Conservation (phyloP, 108 stramenopile species). For the Conticribra guillardii region DNA sequence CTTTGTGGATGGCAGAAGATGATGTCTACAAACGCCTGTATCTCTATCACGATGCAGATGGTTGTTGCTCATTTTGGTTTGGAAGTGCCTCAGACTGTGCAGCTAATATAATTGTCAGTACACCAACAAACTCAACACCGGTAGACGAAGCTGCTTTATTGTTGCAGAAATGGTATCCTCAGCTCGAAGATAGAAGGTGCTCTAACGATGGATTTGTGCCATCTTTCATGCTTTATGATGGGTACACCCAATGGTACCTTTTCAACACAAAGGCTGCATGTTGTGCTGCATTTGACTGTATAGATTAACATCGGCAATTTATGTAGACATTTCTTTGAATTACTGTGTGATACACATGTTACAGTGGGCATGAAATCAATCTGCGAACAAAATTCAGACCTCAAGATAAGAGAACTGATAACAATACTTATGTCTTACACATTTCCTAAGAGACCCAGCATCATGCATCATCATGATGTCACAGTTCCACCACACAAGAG, state of each 20-base stretch:
- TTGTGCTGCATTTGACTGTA: slow-evolving; percentile 23
- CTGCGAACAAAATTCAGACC: no score
- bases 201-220: slow-evolving; percentile 22
- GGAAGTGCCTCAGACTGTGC: slow-evolving; percentile 16
- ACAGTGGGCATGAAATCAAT: no score
- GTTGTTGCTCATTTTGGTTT: slow-evolving; percentile 3
- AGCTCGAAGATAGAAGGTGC: slow-evolving; percentile 12
- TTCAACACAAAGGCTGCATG: slow-evolving; percentile 25
- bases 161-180: slow-evolving; percentile 31
- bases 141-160: not conserved
- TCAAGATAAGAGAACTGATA: no score
- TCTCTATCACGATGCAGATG: not conserved
- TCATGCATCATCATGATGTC: no score
- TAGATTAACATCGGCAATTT: no score
- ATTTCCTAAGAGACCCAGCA: no score
- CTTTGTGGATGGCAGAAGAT: not conserved
- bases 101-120: slow-evolving; percentile 25
- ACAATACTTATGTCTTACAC: no score
- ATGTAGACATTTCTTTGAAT: no score
- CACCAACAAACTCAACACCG: slow-evolving; percentile 3
- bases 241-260: slow-evolving; percentile 18
- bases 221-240: slow-evolving; percentile 19
- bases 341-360: no score
- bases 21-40: not conserved
- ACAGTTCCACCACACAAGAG: no score